Conservation (phyloP, 208 protist species). For the Trypanosoma scelopori region DNA sequence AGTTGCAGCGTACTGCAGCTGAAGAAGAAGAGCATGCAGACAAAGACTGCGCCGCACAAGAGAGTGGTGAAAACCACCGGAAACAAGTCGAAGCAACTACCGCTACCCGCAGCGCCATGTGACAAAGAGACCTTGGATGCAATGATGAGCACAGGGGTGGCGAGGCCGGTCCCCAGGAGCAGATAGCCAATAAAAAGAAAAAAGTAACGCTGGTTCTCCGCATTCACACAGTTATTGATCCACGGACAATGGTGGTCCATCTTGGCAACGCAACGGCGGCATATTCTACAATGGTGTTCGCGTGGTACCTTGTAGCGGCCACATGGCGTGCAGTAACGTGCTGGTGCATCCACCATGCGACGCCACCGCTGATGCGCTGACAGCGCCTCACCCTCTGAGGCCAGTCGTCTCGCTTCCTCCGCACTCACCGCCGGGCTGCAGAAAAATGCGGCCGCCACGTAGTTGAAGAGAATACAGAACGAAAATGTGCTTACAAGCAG, state of each 20-base stretch:
- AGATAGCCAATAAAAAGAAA: constrained; percentile 66
- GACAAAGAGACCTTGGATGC: constrained; percentile 23
- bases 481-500: constrained; percentile 35
- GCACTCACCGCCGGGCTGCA: constrained; percentile 22
- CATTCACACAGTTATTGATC: constrained; percentile 89
- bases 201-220: constrained; percentile 86
- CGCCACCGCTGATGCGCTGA: constrained; percentile 28
- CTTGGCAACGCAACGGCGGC: constrained; percentile 69
- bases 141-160: constrained; percentile 26
- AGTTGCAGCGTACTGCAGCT: constrained; percentile 26
- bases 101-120: no score
- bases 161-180: constrained; percentile 35
- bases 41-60: constrained; percentile 40
- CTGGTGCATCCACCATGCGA: constrained; percentile 53
- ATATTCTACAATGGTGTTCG: constrained; percentile 86
- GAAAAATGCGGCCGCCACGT: constrained; percentile 50
- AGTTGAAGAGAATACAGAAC: constrained; percentile 76
- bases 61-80: constrained; percentile 34
- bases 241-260: constrained; percentile 93
- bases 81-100: not conserved
- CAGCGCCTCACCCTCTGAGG: constrained; percentile 31
- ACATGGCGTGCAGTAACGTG: constrained; percentile 66
- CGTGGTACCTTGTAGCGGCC: constrained; percentile 80
- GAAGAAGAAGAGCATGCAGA: constrained; percentile 59
- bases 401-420: constrained; percentile 43